Conservation (phyloP, 306 rosid genomes). For the Luffa acutangula region DNA sequence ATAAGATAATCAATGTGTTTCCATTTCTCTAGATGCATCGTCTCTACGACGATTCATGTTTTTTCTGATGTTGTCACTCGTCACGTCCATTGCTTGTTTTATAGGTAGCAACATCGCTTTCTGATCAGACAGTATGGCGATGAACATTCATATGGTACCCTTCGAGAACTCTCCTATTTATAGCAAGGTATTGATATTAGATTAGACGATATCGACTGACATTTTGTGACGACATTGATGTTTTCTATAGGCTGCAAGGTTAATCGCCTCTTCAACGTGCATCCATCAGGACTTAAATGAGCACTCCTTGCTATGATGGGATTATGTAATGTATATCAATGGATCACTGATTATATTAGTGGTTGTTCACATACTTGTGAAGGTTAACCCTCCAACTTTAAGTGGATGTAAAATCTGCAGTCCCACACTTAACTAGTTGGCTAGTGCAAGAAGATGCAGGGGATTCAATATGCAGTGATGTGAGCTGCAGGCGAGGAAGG, state of each 20-base stretch:
- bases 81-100: constrained; percentile 52
- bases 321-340: neutral
- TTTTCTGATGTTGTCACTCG: constrained; percentile 43
- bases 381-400: too few relatives aligned
- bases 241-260: neutral
- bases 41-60: too few relatives aligned
- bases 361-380: too few relatives aligned
- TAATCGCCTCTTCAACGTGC: neutral
- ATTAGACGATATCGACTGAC: neutral
- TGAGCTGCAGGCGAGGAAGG: too few relatives aligned
- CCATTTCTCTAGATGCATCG: neutral
- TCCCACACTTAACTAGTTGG: neutral
- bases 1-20: neutral
- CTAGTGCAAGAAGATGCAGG: neutral
- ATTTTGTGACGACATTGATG: too few relatives aligned
- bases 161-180: constrained; percentile 23
- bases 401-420: neutral
- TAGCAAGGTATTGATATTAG: constrained; percentile 28
- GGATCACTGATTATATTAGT: too few relatives aligned
- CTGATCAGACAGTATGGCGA: constrained; percentile 25
- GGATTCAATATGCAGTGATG: neutral
- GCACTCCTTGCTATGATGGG: neutral
- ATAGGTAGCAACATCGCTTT: constrained; percentile 35
- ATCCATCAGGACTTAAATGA: too few relatives aligned
- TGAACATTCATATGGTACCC: constrained; percentile 29